Evolutionary conservation across 352 stramenopile species (phyloP).

Genomic region (Pythium aquatile): DNA sequence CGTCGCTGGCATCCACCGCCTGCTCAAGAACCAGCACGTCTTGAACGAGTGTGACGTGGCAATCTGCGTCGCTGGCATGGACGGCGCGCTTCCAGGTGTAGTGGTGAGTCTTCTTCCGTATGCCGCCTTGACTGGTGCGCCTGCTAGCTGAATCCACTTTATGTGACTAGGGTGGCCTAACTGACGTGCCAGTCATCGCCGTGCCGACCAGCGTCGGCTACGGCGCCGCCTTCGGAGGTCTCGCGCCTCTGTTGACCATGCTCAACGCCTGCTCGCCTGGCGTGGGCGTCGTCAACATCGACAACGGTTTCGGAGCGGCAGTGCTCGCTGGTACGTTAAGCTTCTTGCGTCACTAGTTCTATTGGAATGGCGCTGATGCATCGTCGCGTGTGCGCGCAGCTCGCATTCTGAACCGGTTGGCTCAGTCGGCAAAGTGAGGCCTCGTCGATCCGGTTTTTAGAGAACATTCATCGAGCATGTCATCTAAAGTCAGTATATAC

Average conservation of each 20-base stretch:
- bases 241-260: conserved; percentile 97
- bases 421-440: conserved; percentile 3
- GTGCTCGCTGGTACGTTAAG: conserved; percentile 81
- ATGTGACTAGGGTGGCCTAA: conserved; percentile 65
- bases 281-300: conserved; percentile 99
- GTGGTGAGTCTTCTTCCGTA: conserved; percentile 65
- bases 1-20: conserved; percentile 92
- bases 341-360: neutral
- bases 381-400: conserved; percentile 7
- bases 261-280: conserved; percentile 97
- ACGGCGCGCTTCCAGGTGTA: conserved; percentile 96
- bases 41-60: conserved; percentile 89
- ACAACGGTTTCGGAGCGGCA: conserved; percentile 97
- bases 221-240: conserved; percentile 81
- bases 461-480: neutral
- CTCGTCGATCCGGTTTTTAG: neutral
- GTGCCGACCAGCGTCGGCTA: conserved; percentile 95
- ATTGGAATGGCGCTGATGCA: neutral
- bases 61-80: conserved; percentile 97
- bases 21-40: conserved; percentile 86
- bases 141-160: neutral
- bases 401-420: conserved; percentile 25
- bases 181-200: conserved; percentile 80
- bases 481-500: conserved; percentile 27
- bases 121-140: too few relatives aligned